Base-by-base conservation (phyloP, 2,329 filamentous ascomycete genomes). In the Penicillium sp. region DNA sequence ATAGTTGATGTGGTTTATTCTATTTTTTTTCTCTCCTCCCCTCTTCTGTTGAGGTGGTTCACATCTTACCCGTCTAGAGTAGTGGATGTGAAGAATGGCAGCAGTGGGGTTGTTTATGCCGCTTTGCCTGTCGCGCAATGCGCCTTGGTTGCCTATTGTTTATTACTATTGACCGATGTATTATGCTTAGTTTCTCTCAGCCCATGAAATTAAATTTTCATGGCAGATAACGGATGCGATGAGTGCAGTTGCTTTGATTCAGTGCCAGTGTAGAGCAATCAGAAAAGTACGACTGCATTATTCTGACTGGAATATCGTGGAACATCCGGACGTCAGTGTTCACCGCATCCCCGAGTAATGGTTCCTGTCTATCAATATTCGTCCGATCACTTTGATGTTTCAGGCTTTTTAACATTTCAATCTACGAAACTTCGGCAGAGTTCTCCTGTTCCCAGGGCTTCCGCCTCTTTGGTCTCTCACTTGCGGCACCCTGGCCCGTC, bases 391-490 rank as follows among this genome's bases (percentile, higher is more conserved):
- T 26, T 29, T 17, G 21, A 23, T 50, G 15, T 7, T 50, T 23
- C 21, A 50, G 7, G 15, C 30, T 29, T 58, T 29, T 58, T 41
- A 9, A 15, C 15, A 15, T 5, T 5, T 11, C 35, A 41, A 15
- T 9, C 35, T 41, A 29, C 30, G 38, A 23, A 38, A 51, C 59
- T 58, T 57, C 55, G 62, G 23, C 59, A 23, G 23, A 51, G 23
- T 75, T 76, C 17, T 86, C 82, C 69, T 83, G 91, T 79, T 97
- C 93, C 93, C 93, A 97, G 1, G 93, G 93, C 77, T 90, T 90
- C 71, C 78, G 83, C 68, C 88, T 81, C 67, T 77, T 81, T n/a
- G 79, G 71, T 23, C 81, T 82, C n/a, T 79, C 81, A 58, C 82
- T 81, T 54, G 82, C 75, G 23, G 84, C 85, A 63, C 90, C 89